These are phyloP conservation scores for Aspergillus coremiiformis DNA, from an alignment of 495 filamentous ascomycete genomes.

Conservation along the genomic window DNA sequence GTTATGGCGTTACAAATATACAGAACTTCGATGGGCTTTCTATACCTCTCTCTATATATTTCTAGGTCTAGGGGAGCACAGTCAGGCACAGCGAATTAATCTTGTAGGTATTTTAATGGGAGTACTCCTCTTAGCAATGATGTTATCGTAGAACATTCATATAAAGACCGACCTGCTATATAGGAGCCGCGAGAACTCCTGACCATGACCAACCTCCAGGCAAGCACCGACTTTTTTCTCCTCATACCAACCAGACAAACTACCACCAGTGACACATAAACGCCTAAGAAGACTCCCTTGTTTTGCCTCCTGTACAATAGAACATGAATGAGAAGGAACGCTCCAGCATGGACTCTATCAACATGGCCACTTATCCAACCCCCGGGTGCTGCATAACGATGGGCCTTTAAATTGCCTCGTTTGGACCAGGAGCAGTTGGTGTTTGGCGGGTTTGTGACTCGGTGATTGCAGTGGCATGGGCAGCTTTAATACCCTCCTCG, in stretches of 20 bases:
- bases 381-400: not conserved
- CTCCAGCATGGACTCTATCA: slow-evolving; percentile 2
- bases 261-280: slow-evolving; percentile 1
- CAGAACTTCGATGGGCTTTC: not conserved
- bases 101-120: not conserved
- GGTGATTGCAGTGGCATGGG: not conserved
- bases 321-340: slow-evolving; percentile 1
- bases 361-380: not conserved
- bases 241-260: not conserved
- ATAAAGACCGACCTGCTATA: not conserved
- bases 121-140: not conserved
- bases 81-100: not conserved
- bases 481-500: not conserved
- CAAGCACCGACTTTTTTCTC: not conserved
- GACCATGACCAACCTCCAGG: not conserved
- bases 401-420: not conserved
- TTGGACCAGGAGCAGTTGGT: not conserved
- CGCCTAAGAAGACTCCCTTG: slow-evolving; percentile 1
- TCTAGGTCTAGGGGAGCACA: not conserved
- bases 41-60: not conserved
- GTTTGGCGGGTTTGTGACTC: not conserved
- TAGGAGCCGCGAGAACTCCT: not conserved
- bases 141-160: not conserved
- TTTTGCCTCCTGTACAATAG: slow-evolving; percentile 3
- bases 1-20: slow-evolving; percentile 11